Conservation (phyloP, 352 stramenopile species). For the Phytophthora aleatoria region DNA sequence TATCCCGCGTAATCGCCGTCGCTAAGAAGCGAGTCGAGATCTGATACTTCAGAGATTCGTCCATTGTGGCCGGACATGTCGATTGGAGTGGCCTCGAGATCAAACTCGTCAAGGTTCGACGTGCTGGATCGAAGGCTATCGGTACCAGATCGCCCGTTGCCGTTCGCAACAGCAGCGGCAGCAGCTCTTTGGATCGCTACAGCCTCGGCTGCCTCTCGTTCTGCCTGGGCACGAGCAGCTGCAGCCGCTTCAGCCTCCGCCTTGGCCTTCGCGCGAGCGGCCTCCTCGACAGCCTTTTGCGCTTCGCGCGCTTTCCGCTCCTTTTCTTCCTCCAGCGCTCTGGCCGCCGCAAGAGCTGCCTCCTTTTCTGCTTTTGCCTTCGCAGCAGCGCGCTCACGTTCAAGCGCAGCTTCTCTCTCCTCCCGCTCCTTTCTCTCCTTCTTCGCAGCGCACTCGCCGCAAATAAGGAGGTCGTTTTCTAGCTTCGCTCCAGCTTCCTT, state of each 20-base stretch:
- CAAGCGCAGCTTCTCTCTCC: conserved; percentile 50
- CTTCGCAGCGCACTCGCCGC: conserved; percentile 51
- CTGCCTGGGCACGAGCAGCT: conserved; percentile 29
- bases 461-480: conserved; percentile 62
- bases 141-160: conserved; percentile 28
- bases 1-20: conserved; percentile 72
- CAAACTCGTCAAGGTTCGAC: conserved; percentile 69
- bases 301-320: conserved; percentile 40
- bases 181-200: conserved; percentile 32
- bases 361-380: conserved; percentile 58
- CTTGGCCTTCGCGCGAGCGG: conserved; percentile 40
- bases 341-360: conserved; percentile 51
- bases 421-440: conserved; percentile 60
- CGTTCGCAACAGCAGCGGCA: conserved; percentile 36
- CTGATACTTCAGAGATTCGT: conserved; percentile 68
- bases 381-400: conserved; percentile 45
- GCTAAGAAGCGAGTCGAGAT: conserved; percentile 61
- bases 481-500: conserved; percentile 65
- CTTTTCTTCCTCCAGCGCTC: conserved; percentile 52
- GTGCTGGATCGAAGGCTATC: conserved; percentile 43
- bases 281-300: conserved; percentile 39
- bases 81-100: conserved; percentile 54
- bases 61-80: conserved; percentile 46
- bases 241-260: conserved; percentile 38
- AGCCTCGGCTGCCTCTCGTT: conserved; percentile 40